Evolutionary conservation across 2,329 filamentous ascomycete genomes (phyloP).

Genomic region (Tolypocladium ophioglossoides): DNA sequence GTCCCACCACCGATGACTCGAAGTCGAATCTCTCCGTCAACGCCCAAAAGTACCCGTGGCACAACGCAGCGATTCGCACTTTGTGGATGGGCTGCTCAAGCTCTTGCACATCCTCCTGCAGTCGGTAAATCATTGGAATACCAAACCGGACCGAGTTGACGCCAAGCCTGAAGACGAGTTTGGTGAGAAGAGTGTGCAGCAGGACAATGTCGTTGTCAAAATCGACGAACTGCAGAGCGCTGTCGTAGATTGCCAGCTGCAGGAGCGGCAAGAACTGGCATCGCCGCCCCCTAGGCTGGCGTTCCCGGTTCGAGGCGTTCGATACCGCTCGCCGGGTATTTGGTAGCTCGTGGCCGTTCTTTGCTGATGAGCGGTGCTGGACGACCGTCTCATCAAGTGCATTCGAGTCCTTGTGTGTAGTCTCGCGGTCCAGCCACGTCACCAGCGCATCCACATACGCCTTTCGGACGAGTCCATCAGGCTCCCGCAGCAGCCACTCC

Average conservation of each 20-base stretch:
- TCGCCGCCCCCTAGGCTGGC: slow-evolving; percentile 35
- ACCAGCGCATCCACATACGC: slow-evolving; percentile 77
- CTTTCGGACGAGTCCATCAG: slow-evolving; percentile 65
- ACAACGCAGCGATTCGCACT: slow-evolving; percentile 70
- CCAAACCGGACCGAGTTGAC: slow-evolving; percentile 72
- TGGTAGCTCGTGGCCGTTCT: slow-evolving; percentile 28
- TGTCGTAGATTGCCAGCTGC: slow-evolving; percentile 84
- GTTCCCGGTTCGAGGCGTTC: slow-evolving; percentile 53
- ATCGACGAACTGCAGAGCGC: slow-evolving; percentile 61
- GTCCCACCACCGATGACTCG: slow-evolving; percentile 57
- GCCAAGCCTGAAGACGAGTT: slow-evolving; percentile 65
- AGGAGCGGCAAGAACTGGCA: slow-evolving; percentile 73
- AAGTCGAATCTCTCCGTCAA: slow-evolving; percentile 70
- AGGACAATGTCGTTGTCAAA: slow-evolving; percentile 66
- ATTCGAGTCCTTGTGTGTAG: slow-evolving; percentile 53
- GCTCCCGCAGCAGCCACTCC: slow-evolving; percentile 80
- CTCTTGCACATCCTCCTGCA: slow-evolving; percentile 74
- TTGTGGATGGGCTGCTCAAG: slow-evolving; percentile 58
- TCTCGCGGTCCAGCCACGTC: slow-evolving; percentile 79
- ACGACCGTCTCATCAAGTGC: slow-evolving; percentile 45
- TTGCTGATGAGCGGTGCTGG: slow-evolving; percentile 31
- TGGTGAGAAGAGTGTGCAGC: slow-evolving; percentile 65
- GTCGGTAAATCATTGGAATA: slow-evolving; percentile 76
- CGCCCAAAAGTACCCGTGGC: slow-evolving; percentile 82
- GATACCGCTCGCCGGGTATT: slow-evolving; percentile 57